Evolutionary conservation across 1,284 basidiomycete genomes (phyloP), one percentile per base, ranked within the genome.

Genomic region (Ustilago hordei): DNA sequence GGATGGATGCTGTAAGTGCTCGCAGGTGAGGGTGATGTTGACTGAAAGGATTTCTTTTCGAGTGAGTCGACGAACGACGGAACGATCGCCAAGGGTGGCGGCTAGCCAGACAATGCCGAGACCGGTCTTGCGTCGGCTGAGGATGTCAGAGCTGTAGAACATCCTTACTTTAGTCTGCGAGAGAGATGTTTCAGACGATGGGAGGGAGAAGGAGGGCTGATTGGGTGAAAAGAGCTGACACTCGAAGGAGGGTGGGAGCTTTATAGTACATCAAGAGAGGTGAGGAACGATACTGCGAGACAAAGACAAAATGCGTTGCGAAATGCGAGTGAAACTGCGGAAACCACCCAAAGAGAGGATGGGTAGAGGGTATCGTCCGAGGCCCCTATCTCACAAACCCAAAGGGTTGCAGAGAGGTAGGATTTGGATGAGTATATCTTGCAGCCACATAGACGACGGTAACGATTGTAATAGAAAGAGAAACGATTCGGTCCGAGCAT

Each of bases 81-180:
- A 67, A 1, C 68, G 62, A 55, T 70, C 66, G 13, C 82, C 81
- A 2, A 84, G 55, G 2, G 82, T 84, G 0, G 81, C 81, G 0
- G 81, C 82, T 0, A 84, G 73, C 81, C 81, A 84, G n/a, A 82
- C 73, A n/a, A 83, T 63, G 35, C 78, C 79, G 1, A 84, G 70
- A 1, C 82, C 80, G 3, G 59, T 69, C 28, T 71, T 68, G 38
- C 75, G 69, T 9, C 70, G 69, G 1, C 66, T 61, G 31, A 83
- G 78, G 39, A 82, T 75, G 60, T 82, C 81, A 48, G 48, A 50
- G 55, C 60, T 80, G 72, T 80, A 82, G 53, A 82, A 82, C 81
- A 82, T 82, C 28, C 1, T 23, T 6, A 15, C 19, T 19, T 4
- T 23, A n/a, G 54, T 11, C 7, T 17, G 6, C 9, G 36, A 23